These are phyloP conservation scores for Colletotrichum tropicale DNA, from an alignment of 2,329 filamentous ascomycete species.

Conservation along the genomic window DNA sequence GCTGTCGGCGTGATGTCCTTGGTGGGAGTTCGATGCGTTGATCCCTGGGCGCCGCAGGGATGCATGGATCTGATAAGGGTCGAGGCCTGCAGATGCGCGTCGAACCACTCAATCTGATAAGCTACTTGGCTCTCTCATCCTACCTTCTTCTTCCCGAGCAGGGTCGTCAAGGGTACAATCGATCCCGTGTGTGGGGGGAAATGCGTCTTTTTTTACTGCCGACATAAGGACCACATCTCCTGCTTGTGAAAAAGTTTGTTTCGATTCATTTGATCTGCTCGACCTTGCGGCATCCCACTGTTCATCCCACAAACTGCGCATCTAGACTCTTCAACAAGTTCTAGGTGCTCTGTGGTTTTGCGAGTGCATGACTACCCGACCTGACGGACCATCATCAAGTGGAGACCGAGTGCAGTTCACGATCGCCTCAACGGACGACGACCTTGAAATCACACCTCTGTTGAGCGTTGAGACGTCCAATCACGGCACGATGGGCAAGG, in stretches of 20 bases:
- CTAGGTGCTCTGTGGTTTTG: not conserved
- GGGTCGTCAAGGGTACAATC: not conserved
- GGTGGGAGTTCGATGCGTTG: not conserved
- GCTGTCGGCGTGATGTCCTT: not conserved
- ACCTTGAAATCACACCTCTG: not conserved
- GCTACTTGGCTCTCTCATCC: not conserved
- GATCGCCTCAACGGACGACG: not conserved
- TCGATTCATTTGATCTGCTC: not conserved
- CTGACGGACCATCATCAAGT: not conserved
- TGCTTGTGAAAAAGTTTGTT: not conserved
- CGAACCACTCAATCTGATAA: constrained; percentile 11
- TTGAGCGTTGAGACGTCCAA: not conserved
- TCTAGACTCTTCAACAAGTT: not conserved
- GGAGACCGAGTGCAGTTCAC: not conserved
- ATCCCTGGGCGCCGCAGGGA: not conserved
- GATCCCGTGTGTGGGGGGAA: not conserved
- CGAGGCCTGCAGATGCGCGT: not conserved
- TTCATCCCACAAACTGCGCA: not conserved
- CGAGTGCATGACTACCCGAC: not conserved
- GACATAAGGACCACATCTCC: not conserved
- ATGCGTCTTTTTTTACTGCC: constrained; percentile 2
- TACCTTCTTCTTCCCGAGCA: not conserved
- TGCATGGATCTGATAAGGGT: constrained; percentile 16
- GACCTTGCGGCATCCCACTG: not conserved
- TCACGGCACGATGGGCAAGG: not conserved